Evolutionary conservation across 73 alveolate genomes (phyloP).

Genomic region (Symbiodinium pilosum): DNA sequence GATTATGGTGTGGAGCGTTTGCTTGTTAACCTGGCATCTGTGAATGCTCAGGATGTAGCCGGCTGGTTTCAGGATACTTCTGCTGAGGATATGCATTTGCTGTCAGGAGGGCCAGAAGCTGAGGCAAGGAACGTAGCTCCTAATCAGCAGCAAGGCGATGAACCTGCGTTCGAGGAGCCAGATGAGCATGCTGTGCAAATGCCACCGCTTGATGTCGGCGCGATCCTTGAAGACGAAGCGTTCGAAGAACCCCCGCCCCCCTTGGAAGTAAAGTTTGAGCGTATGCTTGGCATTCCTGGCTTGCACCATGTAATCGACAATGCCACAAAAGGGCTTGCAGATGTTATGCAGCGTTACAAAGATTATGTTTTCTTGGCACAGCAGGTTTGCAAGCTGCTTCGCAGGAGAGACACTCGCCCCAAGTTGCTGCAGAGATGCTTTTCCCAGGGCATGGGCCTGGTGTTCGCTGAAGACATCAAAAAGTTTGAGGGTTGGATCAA

Average conservation of each 20-base stretch:
- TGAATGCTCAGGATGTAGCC: not conserved
- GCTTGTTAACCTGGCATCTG: not conserved
- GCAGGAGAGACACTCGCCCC: not conserved
- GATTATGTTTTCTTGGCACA: not conserved
- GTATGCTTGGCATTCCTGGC: not conserved
- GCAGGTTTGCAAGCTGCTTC: not conserved
- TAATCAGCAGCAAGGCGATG: not conserved
- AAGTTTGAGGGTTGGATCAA: not conserved
- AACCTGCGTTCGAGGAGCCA: too few relatives aligned
- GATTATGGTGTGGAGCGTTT: not conserved
- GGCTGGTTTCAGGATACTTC: not conserved
- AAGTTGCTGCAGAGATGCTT: not conserved
- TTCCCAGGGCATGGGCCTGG: not conserved
- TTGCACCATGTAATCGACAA: conserved; percentile 14
- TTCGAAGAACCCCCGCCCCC: not conserved
- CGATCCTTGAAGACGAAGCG: not conserved
- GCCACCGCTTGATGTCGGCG: not conserved
- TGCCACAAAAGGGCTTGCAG: not conserved
- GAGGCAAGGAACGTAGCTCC: not conserved
- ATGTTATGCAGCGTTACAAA: not conserved
- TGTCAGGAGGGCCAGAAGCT: not conserved
- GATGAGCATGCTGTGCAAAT: too few relatives aligned
- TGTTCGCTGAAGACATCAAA: not conserved
- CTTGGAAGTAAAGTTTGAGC: not conserved
- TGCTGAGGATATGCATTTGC: not conserved